phyloP scores from a whole-genome alignment of 2,329 filamentous ascomycete species.

The Neonectria hederae region DNA sequence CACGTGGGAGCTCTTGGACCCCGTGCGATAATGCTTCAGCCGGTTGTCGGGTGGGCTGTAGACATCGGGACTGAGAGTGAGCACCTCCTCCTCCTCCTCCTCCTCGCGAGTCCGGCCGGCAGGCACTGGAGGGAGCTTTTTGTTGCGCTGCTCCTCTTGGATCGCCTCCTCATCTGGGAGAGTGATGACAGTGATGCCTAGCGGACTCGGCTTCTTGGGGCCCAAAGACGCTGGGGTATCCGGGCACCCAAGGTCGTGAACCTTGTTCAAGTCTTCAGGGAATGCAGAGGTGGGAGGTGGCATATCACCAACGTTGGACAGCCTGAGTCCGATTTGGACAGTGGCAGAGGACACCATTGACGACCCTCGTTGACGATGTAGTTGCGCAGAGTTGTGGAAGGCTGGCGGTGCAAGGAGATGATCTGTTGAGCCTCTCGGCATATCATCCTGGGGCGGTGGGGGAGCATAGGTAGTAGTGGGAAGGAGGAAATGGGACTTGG shows the following conservation, averaged over 20 bases:
- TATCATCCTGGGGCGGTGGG: conserved; percentile 23
- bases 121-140: conserved; percentile 50
- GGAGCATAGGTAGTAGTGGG: conserved; percentile 59
- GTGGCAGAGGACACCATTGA: conserved; percentile 73
- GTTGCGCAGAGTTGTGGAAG: conserved; percentile 50
- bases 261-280: conserved; percentile 40
- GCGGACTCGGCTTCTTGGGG: conserved; percentile 36
- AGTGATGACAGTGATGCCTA: conserved; percentile 41
- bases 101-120: conserved; percentile 31
- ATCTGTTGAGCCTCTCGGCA: conserved; percentile 14
- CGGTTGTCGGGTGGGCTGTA: conserved; percentile 54
- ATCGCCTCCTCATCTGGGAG: conserved; percentile 37
- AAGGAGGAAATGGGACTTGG: conserved; percentile 48
- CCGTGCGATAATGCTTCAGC: conserved; percentile 19
- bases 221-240: conserved; percentile 32
- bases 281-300: conserved; percentile 41
- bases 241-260: conserved; percentile 51
- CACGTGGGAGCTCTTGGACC: conserved; percentile 30
- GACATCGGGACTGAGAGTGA: conserved; percentile 61
- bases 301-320: conserved; percentile 68
- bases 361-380: conserved; percentile 64
- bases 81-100: conserved; percentile 42
- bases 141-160: conserved; percentile 35
- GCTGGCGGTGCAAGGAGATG: conserved; percentile 53
- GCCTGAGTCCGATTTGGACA: conserved; percentile 75